Evolutionary conservation across 2,329 filamentous ascomycete genomes (phyloP).

Genomic region (Trichoderma hamatum): DNA sequence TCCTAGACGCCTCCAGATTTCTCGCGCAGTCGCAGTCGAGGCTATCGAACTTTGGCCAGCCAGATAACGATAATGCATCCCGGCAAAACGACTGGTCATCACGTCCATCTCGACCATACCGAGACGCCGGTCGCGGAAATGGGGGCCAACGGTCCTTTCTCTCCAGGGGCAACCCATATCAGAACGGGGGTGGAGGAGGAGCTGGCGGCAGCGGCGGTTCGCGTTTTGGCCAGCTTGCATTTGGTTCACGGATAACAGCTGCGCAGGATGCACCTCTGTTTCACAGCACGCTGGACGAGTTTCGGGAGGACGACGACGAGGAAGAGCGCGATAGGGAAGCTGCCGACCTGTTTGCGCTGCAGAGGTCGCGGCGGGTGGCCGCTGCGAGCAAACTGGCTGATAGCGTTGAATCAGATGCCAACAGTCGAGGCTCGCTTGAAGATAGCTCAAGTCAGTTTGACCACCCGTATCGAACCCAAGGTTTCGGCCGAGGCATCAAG

Average conservation of each 20-base stretch:
- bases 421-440: slow-evolving; percentile 44
- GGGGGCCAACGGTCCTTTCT: slow-evolving; percentile 48
- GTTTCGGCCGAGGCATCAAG: slow-evolving; percentile 57
- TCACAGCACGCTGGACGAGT: slow-evolving; percentile 86
- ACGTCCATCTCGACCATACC: slow-evolving; percentile 39
- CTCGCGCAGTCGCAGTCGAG: slow-evolving; percentile 95
- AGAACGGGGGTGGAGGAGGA: slow-evolving; percentile 62
- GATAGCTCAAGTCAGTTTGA: slow-evolving; percentile 37
- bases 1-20: slow-evolving; percentile 89
- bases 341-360: slow-evolving; percentile 90
- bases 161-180: slow-evolving; percentile 71
- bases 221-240: slow-evolving; percentile 71
- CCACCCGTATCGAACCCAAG: slow-evolving; percentile 50
- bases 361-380: slow-evolving; percentile 86
- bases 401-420: slow-evolving; percentile 74
- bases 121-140: slow-evolving; percentile 38
- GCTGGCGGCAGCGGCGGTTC: slow-evolving; percentile 52
- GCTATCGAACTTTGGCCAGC: slow-evolving; percentile 71
- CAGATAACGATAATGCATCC: slow-evolving; percentile 47
- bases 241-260: slow-evolving; percentile 73
- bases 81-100: slow-evolving; percentile 42
- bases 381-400: slow-evolving; percentile 81
- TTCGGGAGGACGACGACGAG: slow-evolving; percentile 90
- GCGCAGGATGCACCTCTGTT: slow-evolving; percentile 88
- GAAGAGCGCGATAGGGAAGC: slow-evolving; percentile 88